Evolutionary conservation across 495 filamentous ascomycete species (phyloP), one percentile per base, ranked within the genome.

Genomic region (Friedmanniomyces simplex): DNA sequence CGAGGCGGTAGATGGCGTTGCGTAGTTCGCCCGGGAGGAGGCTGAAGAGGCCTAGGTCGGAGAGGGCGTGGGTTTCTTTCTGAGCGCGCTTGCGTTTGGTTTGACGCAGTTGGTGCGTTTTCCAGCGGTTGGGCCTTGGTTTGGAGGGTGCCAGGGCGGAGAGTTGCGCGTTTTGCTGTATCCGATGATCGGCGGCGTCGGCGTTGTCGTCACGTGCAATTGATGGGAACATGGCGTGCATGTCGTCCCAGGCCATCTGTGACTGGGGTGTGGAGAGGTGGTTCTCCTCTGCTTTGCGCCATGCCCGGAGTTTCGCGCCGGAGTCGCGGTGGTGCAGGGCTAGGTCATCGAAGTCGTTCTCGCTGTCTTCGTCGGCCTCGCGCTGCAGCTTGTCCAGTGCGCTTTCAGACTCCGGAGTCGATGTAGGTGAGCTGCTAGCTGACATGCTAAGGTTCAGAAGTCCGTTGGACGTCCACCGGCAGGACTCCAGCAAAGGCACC

Each of bases 1-100:
- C 55, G 37, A 52, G 30, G 34, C 55, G 55, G 55, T 58, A 58
- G 55, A 58, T 58, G 47, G 12, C 3, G 34, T 58, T 58, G 11
- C 55, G 24, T 5, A 58, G 41, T 25, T 58, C 55, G 10, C 55
- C 55, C 1, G 55, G 47, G 3, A 58, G 55, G 16, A 25, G 49
- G 14, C 47, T 32, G 55, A 58, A 58, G 20, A 58, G 55, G 8
- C 55, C 55, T 47, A 58, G 39, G 55, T 51, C 36, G 12, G 36
- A 43, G 10, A 52, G 20, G 6, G 47, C 25, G 25, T n/a, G 6
- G n/a, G 7, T 48, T n/a, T 30, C 21, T 18, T 32, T 46, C 18
- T 26, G 28, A 2, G 10, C 34, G 32, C 2, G 14, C 36, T 42
- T 34, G 10, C 3, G 1, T 12, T 28, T 36, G 22, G 16, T 18